Percentiles rank a stretch among this genome's conserved stretches.
phyloP scores from a whole-genome alignment of 2,329 filamentous ascomycete species.

The Calonectria leucothoes region DNA sequence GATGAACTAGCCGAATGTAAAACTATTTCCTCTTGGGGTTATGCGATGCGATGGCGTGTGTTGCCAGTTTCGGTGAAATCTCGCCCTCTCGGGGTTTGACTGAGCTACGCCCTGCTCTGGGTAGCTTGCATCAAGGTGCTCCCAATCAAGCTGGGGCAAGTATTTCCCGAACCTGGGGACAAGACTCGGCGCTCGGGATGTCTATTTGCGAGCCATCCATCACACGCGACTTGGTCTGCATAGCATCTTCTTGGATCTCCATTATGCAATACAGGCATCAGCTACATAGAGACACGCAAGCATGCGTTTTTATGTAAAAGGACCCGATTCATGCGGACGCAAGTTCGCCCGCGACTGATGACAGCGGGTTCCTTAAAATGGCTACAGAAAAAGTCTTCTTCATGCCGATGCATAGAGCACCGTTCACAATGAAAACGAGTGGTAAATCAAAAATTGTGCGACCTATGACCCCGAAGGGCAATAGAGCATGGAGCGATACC shows the following conservation, averaged over 20 bases:
- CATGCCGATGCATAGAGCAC: conserved; percentile 53
- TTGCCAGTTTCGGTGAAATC: neutral
- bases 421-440: conserved; percentile 56
- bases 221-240: neutral
- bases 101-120: neutral
- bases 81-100: conserved; percentile 1
- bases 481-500: conserved; percentile 61
- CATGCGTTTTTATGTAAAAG: too few relatives aligned
- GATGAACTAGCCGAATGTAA: neutral
- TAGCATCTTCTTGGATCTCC: neutral
- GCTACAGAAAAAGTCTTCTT: conserved; percentile 52
- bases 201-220: neutral
- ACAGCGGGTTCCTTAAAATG: neutral
- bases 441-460: conserved; percentile 65
- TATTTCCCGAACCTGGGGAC: neutral
- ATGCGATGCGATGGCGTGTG: neutral
- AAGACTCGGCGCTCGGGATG: neutral
- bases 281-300: neutral
- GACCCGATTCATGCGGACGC: too few relatives aligned
- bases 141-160: neutral
- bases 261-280: neutral
- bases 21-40: neutral
- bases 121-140: neutral
- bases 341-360: too few relatives aligned
- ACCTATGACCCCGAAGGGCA: conserved; percentile 67